Evolutionary conservation across 1,284 basidiomycete species (phyloP).

Genomic region (Pyrrhoderma noxium): DNA sequence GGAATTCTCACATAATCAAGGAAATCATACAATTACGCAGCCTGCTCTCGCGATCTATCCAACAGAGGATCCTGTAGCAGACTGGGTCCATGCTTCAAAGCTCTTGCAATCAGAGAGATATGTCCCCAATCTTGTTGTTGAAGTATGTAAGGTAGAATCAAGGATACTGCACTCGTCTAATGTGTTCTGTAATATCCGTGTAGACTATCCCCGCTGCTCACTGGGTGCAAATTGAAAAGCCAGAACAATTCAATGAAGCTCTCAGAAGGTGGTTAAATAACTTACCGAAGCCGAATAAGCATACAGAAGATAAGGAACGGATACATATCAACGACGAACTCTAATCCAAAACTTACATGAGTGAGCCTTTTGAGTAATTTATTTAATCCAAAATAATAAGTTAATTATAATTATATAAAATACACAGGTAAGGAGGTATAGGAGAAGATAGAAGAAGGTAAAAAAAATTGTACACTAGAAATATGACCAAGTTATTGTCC

Average conservation of each 20-base stretch:
- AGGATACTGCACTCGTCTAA: too few species aligned
- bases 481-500: too few species aligned
- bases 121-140: slow-evolving; percentile 43
- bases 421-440: too few species aligned
- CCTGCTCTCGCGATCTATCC: slow-evolving; percentile 54
- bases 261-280: slow-evolving; percentile 35
- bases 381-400: too few species aligned
- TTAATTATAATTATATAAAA: too few species aligned
- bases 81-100: slow-evolving; percentile 43
- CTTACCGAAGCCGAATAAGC: background rate
- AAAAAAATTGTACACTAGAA: too few species aligned
- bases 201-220: slow-evolving; percentile 14
- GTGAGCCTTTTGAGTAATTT: too few species aligned
- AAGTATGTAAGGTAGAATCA: slow-evolving; percentile 36
- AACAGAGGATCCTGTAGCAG: slow-evolving; percentile 56
- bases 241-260: slow-evolving; percentile 40
- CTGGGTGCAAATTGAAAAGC: slow-evolving; percentile 46
- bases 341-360: too few species aligned
- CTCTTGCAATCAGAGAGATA: slow-evolving; percentile 38
- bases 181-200: slow-evolving; percentile 4
- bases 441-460: too few species aligned
- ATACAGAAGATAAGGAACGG: too few species aligned
- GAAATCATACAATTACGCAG: slow-evolving; percentile 49
- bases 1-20: slow-evolving; percentile 43
- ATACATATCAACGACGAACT: too few species aligned